Evolutionary conservation across 2,329 filamentous ascomycete species (phyloP).

Genomic region (Cladophialophora exuberans): DNA sequence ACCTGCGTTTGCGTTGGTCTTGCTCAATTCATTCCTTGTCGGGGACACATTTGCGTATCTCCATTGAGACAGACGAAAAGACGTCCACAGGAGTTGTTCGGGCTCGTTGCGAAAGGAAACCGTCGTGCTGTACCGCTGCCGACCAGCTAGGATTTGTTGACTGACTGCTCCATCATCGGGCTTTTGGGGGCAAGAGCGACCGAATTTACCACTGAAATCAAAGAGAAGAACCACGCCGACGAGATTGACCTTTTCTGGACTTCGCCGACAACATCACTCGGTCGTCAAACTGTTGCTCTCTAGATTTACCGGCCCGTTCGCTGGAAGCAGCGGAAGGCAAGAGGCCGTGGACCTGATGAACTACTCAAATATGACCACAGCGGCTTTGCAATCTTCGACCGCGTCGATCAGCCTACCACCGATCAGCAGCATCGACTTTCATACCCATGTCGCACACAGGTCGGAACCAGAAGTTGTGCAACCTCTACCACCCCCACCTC

Average conservation of each 20-base stretch:
- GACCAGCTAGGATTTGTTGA: conserved; percentile 9
- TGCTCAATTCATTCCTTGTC: conserved; percentile 15
- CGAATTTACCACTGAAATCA: not conserved
- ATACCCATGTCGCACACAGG: conserved; percentile 27
- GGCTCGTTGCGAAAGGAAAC: not conserved
- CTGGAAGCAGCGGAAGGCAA: conserved; percentile 24
- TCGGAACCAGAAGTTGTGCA: conserved; percentile 32
- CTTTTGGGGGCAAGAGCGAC: not conserved
- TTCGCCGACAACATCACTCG: too few species aligned
- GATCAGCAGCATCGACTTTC: conserved; percentile 35
- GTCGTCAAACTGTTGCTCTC: too few species aligned
- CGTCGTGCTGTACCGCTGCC: not conserved
- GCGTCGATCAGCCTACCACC: conserved; percentile 34
- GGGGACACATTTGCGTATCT: not conserved
- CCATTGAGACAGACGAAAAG: not conserved
- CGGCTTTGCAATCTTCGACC: conserved; percentile 29
- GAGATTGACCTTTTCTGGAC: not conserved
- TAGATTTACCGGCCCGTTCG: conserved; percentile 13
- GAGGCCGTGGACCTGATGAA: conserved; percentile 25
- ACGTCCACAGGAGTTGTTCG: not conserved
- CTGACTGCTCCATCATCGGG: not conserved
- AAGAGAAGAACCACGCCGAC: not conserved
- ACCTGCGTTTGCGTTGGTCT: conserved; percentile 9
- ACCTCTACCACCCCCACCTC: conserved; percentile 32
- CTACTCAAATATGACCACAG: conserved; percentile 30